Percentiles rank a stretch among this genome's conserved stretches.
phyloP scores from a whole-genome alignment of 2,329 filamentous ascomycete species.

The Ophiostoma tasmaniense region DNA sequence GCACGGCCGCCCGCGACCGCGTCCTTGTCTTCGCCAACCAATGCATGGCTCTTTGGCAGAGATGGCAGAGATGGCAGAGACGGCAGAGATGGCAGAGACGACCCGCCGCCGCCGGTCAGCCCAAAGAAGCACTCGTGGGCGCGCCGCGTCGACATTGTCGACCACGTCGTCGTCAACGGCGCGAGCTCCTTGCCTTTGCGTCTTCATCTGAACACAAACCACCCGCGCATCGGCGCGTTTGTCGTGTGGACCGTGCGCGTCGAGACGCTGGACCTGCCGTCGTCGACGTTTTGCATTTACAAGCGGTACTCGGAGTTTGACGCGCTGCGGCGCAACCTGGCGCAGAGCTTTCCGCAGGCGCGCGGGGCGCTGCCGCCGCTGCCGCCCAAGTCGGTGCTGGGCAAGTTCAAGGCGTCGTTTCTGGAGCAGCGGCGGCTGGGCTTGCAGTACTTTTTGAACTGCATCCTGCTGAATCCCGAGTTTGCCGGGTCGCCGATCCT shows the following conservation, averaged over 20 bases:
- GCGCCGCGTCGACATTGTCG: constrained; percentile 51
- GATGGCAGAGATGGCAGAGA: too few relatives aligned
- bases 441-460: constrained; percentile 88
- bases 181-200: constrained; percentile 28
- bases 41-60: constrained; percentile 6
- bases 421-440: constrained; percentile 75
- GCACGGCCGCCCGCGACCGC: background rate
- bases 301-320: constrained; percentile 92
- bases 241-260: constrained; percentile 91
- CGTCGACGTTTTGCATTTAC: constrained; percentile 45
- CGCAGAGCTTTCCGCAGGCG: constrained; percentile 75
- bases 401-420: constrained; percentile 75
- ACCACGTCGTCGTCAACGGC: constrained; percentile 49
- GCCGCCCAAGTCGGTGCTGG: constrained; percentile 85
- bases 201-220: constrained; percentile 20
- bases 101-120: background rate
- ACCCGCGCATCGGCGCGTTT: constrained; percentile 64
- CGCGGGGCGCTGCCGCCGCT: constrained; percentile 72
- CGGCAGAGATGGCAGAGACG: background rate
- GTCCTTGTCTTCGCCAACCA: background rate
- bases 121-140: constrained; percentile 47
- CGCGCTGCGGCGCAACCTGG: constrained; percentile 63
- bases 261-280: constrained; percentile 61
- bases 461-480: constrained; percentile 84
- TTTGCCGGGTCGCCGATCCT: constrained; percentile 86